Evolutionary conservation across 179 eudicot species (phyloP).

Genomic region (Sideroxylon spinosum): DNA sequence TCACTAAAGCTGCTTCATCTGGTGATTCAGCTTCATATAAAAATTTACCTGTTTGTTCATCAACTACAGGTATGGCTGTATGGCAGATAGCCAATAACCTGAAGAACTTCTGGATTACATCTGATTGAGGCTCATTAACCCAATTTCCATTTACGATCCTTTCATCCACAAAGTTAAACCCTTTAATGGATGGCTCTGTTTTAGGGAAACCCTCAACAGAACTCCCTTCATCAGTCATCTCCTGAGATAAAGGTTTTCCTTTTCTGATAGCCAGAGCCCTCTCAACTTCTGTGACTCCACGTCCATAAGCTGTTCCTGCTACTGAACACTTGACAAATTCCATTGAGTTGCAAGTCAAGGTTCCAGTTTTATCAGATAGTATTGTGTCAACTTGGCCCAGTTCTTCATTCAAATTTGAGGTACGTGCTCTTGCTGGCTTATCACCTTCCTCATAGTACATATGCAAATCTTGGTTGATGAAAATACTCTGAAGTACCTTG

Average conservation of each 20-base stretch:
- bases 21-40: slow-evolving; percentile 84
- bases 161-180: slow-evolving; percentile 64
- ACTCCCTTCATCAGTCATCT: slow-evolving; percentile 4
- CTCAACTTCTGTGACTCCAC: slow-evolving; percentile 64
- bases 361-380: slow-evolving; percentile 82
- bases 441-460: slow-evolving; percentile 71
- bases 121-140: slow-evolving; percentile 48
- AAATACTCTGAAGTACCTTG: slow-evolving; percentile 62
- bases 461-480: slow-evolving; percentile 61
- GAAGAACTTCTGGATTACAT: slow-evolving; percentile 56
- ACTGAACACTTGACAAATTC: slow-evolving; percentile 77
- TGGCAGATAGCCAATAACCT: slow-evolving; percentile 73
- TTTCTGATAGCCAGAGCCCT: slow-evolving; percentile 49
- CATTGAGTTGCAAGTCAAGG: slow-evolving; percentile 82
- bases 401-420: slow-evolving; percentile 82
- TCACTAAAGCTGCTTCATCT: slow-evolving; percentile 78
- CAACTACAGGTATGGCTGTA: slow-evolving; percentile 60
- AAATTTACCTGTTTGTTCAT: slow-evolving; percentile 45
- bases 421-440: slow-evolving; percentile 75
- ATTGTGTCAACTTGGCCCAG: slow-evolving; percentile 75
- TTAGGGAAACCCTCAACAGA: slow-evolving; percentile 3
- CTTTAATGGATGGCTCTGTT: slow-evolving; percentile 36
- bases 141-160: slow-evolving; percentile 55
- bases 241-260: slow-evolving; percentile 19
- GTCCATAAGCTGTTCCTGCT: slow-evolving; percentile 70